These are phyloP conservation scores for Penicillium tannophilum DNA, from an alignment of 495 filamentous ascomycete species.

Conservation along the genomic window DNA sequence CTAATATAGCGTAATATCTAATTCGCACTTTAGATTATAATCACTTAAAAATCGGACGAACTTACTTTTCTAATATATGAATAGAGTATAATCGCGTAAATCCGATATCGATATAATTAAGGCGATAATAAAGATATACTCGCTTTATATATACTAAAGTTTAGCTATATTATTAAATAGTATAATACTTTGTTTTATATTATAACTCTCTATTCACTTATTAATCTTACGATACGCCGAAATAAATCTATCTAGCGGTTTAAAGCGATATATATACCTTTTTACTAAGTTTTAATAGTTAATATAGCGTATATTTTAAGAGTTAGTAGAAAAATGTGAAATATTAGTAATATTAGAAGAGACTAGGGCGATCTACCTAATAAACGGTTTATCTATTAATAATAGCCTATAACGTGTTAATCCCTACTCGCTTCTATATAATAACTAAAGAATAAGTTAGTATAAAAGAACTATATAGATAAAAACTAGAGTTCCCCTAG, in stretches of 20 bases:
- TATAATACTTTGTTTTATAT: neutral
- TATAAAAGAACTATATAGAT: neutral
- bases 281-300: neutral
- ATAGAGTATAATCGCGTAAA: neutral
- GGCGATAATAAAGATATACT: neutral
- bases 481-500: neutral
- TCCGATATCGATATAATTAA: neutral
- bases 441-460: neutral
- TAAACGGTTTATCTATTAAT: neutral
- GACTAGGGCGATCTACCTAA: neutral
- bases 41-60: neutral
- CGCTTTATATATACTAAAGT: neutral
- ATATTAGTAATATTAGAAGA: neutral
- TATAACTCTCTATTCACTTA: neutral
- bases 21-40: neutral
- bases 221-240: neutral
- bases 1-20: neutral
- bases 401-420: neutral
- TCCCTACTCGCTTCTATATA: neutral
- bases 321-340: neutral
- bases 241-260: neutral
- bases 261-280: neutral
- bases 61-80: neutral
- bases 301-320: neutral
- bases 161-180: neutral